These are phyloP conservation scores for Coriaria nepalensis DNA, from an alignment of 306 rosid species.

Conservation along the genomic window DNA sequence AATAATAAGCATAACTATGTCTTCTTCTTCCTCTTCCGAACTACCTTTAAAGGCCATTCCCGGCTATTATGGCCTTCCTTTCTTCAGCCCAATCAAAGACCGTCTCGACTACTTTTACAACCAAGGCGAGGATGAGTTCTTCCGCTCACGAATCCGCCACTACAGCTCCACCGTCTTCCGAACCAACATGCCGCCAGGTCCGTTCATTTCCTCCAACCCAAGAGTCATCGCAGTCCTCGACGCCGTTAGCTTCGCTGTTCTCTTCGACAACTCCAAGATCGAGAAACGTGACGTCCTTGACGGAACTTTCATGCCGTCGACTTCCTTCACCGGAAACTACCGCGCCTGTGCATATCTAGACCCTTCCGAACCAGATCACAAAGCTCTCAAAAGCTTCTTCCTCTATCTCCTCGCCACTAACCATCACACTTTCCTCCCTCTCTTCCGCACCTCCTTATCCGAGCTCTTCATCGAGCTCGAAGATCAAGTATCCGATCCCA, in stretches of 20 bases:
- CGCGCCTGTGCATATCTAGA: conserved; percentile 55
- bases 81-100: conserved; percentile 44
- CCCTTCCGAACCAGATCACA: conserved; percentile 43
- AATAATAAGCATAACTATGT: not conserved
- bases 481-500: conserved; percentile 10
- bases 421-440: conserved; percentile 34
- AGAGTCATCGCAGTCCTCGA: conserved; percentile 47
- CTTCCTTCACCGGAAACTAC: conserved; percentile 49
- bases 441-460: conserved; percentile 17
- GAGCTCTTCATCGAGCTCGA: conserved; percentile 25
- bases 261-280: conserved; percentile 46
- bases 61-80: conserved; percentile 41
- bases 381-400: conserved; percentile 27
- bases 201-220: conserved; percentile 40
- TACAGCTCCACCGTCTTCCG: conserved; percentile 53
- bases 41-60: conserved; percentile 49
- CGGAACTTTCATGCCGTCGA: conserved; percentile 81
- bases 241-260: conserved; percentile 40
- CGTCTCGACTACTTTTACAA: conserved; percentile 48
- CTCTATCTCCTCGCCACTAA: conserved; percentile 16
- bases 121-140: conserved; percentile 50
- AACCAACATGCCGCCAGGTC: conserved; percentile 72
- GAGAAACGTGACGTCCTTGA: conserved; percentile 42
- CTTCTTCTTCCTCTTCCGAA: not conserved
- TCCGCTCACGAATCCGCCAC: conserved; percentile 24